phyloP scores from a whole-genome alignment of 352 stramenopile species.

The Bremia lactucae region DNA sequence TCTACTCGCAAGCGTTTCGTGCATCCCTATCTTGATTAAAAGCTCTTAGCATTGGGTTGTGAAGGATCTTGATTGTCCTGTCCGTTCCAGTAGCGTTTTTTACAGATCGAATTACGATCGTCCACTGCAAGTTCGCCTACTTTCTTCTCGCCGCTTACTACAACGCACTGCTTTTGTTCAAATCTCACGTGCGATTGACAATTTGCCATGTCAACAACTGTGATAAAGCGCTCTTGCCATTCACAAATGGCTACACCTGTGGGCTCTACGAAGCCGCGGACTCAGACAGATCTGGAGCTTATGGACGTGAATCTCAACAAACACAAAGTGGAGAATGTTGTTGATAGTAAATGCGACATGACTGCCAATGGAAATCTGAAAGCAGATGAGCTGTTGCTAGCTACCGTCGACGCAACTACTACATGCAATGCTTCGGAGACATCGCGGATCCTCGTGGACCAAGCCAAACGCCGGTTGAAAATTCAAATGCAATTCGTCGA shows the following conservation, averaged over 20 bases:
- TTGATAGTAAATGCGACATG: neutral
- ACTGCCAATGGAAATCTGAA: conserved; percentile 10
- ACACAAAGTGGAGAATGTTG: conserved; percentile 1
- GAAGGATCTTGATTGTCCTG: conserved; percentile 4
- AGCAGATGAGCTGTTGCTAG: neutral
- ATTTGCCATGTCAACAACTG: conserved; percentile 20
- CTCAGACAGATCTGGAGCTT: conserved; percentile 1
- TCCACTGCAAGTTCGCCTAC: conserved; percentile 4
- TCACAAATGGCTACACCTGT: conserved; percentile 18
- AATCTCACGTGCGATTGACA: neutral
- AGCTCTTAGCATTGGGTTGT: conserved; percentile 12
- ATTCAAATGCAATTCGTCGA: conserved; percentile 69
- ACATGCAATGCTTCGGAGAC: conserved; percentile 13
- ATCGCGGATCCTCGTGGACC: conserved; percentile 23
- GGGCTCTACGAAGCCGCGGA: neutral
- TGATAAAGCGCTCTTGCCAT: conserved; percentile 17
- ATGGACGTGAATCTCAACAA: conserved; percentile 15
- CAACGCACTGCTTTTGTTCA: neutral
- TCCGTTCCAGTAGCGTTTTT: conserved; percentile 6
- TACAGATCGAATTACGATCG: conserved; percentile 6
- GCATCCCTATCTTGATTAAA: conserved; percentile 5
- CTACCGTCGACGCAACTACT: neutral
- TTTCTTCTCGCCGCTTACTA: neutral
- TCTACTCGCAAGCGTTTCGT: neutral
- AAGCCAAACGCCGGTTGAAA: conserved; percentile 27